These are phyloP conservation scores for Penicillium griseofulvum DNA, from an alignment of 2,329 filamentous ascomycete species.

Conservation along the genomic window DNA sequence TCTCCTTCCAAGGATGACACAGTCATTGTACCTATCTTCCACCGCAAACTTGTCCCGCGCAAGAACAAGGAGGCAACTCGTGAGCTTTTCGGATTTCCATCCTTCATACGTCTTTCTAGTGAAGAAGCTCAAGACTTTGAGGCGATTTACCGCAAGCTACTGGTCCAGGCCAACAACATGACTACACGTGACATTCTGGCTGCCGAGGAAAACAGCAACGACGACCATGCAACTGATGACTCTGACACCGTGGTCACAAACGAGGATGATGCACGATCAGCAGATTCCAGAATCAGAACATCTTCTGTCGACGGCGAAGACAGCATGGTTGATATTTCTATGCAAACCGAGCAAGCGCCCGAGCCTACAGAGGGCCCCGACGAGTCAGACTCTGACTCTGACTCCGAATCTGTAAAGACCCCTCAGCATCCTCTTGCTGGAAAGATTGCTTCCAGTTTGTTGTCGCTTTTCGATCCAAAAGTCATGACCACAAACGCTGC, in stretches of 20 bases:
- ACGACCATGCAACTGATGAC: slow-evolving; percentile 54
- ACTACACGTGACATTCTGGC: slow-evolving; percentile 67
- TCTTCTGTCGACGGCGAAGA: slow-evolving; percentile 85
- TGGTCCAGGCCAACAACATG: slow-evolving; percentile 72
- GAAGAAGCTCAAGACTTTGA: slow-evolving; percentile 71
- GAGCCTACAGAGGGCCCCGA: slow-evolving; percentile 20
- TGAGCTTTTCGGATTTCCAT: slow-evolving; percentile 44
- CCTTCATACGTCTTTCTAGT: slow-evolving; percentile 70
- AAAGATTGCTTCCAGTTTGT: slow-evolving; percentile 63
- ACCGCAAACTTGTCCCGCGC: slow-evolving; percentile 35
- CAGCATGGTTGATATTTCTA: slow-evolving; percentile 83
- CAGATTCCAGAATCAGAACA: slow-evolving; percentile 69
- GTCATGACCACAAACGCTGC: slow-evolving; percentile 58
- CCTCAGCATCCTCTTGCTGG: slow-evolving; percentile 46
- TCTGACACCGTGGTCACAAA: slow-evolving; percentile 68
- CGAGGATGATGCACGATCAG: slow-evolving; percentile 61
- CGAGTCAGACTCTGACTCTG: slow-evolving; percentile 14
- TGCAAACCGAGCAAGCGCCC: slow-evolving; percentile 60
- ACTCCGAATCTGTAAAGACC: slow-evolving; percentile 35
- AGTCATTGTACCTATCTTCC: slow-evolving; percentile 50
- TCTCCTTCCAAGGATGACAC: slow-evolving; percentile 36
- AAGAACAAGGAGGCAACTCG: slow-evolving; percentile 23
- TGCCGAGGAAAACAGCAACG: slow-evolving; percentile 51
- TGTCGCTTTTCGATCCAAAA: slow-evolving; percentile 73
- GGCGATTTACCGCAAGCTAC: slow-evolving; percentile 72